A percentile compares a stretch with the other conserved stretches of the same genome.
phyloP scores from a whole-genome alignment of 371 early-diverging fungal genomes.

The Mortierella sp. region DNA sequence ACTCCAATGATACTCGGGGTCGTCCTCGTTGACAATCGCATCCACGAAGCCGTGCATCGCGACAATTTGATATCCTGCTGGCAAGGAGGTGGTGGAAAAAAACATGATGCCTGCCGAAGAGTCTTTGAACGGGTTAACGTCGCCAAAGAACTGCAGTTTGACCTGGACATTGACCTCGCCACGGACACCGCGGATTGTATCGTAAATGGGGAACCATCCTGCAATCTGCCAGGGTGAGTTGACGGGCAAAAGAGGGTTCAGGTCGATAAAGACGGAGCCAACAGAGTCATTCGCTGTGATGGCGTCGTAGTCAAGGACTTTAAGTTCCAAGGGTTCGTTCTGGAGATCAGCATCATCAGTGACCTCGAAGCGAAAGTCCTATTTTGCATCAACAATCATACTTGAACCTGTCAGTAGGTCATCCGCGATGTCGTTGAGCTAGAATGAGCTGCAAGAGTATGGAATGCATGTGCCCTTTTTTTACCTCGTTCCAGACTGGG shows the following conservation, averaged over 20 bases:
- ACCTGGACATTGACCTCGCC: constrained; percentile 81
- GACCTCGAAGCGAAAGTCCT: constrained; percentile 73
- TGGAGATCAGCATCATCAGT: constrained; percentile 80
- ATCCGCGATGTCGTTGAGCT: not conserved
- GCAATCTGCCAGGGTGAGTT: constrained; percentile 66
- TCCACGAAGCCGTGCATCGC: constrained; percentile 74
- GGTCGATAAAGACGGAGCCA: constrained; percentile 79
- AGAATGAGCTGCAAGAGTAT: not conserved
- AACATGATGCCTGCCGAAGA: constrained; percentile 79
- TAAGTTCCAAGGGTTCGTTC: constrained; percentile 83
- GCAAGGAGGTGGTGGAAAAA: constrained; percentile 66
- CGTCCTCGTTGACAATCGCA: constrained; percentile 72
- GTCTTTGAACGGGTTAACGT: constrained; percentile 76
- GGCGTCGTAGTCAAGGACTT: constrained; percentile 82
- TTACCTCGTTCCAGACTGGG: constrained; percentile 83
- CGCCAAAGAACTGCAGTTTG: constrained; percentile 81
- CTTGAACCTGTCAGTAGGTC: not conserved
- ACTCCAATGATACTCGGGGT: constrained; percentile 83
- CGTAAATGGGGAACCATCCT: constrained; percentile 86
- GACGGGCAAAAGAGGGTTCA: constrained; percentile 75
- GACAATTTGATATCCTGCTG: constrained; percentile 62
- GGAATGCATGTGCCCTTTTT: not conserved
- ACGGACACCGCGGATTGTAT: constrained; percentile 73
- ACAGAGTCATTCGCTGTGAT: constrained; percentile 84
- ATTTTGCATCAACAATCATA: not conserved